A percentile compares a stretch with the other conserved stretches of the same genome.
Conservation (phyloP, 148 eudicot species). For the Camellia lanceoleosa region DNA sequence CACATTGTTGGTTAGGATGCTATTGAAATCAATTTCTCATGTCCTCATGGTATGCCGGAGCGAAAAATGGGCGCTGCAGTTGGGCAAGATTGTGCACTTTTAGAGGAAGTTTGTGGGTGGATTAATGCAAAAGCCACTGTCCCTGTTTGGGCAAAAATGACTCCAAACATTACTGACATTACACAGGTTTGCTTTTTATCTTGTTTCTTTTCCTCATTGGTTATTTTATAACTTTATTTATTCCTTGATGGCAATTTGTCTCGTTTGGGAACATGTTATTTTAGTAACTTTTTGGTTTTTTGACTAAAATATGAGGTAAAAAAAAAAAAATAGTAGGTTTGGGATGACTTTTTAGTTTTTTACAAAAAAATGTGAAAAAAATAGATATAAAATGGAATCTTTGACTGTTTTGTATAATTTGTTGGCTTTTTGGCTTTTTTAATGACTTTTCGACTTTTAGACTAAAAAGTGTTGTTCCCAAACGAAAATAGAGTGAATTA, state of each 20-base stretch:
- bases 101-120: conserved; percentile 95
- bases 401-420: no score
- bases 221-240: not conserved
- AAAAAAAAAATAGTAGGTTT: no score
- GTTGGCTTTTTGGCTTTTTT: no score
- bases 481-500: no score
- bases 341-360: no score
- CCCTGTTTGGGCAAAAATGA: conserved; percentile 99
- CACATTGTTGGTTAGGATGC: conserved; percentile 58
- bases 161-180: conserved; percentile 93
- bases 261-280: no score
- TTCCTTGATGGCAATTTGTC: not conserved
- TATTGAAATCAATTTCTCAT: conserved; percentile 88
- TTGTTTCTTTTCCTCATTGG: not conserved
- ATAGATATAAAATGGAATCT: no score
- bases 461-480: no score
- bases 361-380: no score
- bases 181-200: conserved; percentile 52
- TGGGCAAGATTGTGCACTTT: conserved; percentile 84
- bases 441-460: no score
- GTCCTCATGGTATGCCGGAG: conserved; percentile 99
- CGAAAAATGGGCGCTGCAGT: conserved; percentile 99
- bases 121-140: conserved; percentile 89
- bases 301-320: no score
- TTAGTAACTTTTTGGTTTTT: no score